These are phyloP conservation scores for Starmera stellimalicola DNA, from an alignment of 1,139 yeast species.

Conservation along the genomic window DNA sequence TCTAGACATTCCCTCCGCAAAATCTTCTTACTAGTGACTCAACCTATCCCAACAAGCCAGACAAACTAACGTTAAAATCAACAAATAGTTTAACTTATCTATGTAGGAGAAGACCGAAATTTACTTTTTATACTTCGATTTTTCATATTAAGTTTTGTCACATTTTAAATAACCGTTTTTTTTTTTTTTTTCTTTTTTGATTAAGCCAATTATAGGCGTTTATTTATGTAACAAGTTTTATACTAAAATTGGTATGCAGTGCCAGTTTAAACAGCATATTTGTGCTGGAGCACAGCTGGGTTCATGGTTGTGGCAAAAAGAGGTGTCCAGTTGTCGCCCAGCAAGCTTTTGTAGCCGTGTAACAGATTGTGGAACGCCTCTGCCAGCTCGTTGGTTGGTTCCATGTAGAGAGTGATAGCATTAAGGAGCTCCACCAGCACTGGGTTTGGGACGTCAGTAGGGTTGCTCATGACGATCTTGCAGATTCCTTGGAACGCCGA, in stretches of 20 bases:
- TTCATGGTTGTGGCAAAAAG: conserved; percentile 19
- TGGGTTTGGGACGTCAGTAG: conserved; percentile 49
- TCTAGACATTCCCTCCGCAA: conserved; percentile 14
- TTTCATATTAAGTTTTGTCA: too few species aligned
- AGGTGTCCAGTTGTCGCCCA: conserved; percentile 34
- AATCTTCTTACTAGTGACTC: too few species aligned
- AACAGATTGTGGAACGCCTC: conserved; percentile 36
- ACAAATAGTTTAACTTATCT: too few species aligned
- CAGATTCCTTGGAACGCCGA: conserved; percentile 74
- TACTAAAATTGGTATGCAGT: too few species aligned
- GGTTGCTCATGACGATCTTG: conserved; percentile 52
- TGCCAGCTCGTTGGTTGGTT: conserved; percentile 38
- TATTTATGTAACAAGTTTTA: too few species aligned
- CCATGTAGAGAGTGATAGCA: conserved; percentile 52
- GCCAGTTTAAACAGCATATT: conserved; percentile 4
- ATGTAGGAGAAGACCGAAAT: too few species aligned
- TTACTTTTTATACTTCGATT: too few species aligned
- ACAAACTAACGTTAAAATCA: too few species aligned
- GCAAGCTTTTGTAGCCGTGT: conserved; percentile 35
- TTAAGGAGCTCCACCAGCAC: conserved; percentile 49
- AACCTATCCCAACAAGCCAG: too few species aligned
- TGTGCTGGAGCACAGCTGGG: conserved; percentile 10
- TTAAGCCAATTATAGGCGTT: too few species aligned
- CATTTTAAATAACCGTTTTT: too few species aligned
- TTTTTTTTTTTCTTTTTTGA: too few species aligned